phyloP scores from a whole-genome alignment of 148 eudicot genomes.

The Mesembryanthemum crystallinum region DNA sequence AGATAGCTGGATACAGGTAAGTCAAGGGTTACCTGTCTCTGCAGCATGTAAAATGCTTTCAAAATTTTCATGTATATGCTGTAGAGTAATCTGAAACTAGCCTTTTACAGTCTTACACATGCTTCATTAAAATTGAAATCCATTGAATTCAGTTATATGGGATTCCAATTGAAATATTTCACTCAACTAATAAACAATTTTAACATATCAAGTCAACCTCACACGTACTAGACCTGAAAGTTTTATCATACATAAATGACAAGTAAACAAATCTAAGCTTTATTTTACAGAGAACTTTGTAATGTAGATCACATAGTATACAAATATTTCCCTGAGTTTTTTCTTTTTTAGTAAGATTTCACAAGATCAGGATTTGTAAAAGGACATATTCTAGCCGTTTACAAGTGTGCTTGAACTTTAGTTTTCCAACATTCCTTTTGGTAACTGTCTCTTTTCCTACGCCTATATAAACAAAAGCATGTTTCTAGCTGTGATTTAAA shows the following conservation, averaged over 20 bases:
- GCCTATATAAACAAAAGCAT: neutral
- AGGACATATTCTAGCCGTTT: too few species aligned
- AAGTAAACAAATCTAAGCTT: neutral
- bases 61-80: neutral
- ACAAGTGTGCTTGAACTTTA: too few species aligned
- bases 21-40: conserved; percentile 18
- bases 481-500: neutral
- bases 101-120: neutral
- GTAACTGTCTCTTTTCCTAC: too few species aligned
- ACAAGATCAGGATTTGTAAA: neutral
- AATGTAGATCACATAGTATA: too few species aligned
- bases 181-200: neutral
- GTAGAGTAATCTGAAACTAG: too few species aligned
- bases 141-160: neutral
- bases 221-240: neutral
- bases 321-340: too few species aligned
- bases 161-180: neutral
- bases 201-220: neutral
- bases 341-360: neutral
- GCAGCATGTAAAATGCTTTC: neutral
- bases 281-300: neutral
- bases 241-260: neutral
- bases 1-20: conserved; percentile 63
- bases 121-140: neutral
- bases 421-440: too few species aligned